phyloP scores from a whole-genome alignment of 805 yeast species.

The Lipomyces yamanashiensis region DNA sequence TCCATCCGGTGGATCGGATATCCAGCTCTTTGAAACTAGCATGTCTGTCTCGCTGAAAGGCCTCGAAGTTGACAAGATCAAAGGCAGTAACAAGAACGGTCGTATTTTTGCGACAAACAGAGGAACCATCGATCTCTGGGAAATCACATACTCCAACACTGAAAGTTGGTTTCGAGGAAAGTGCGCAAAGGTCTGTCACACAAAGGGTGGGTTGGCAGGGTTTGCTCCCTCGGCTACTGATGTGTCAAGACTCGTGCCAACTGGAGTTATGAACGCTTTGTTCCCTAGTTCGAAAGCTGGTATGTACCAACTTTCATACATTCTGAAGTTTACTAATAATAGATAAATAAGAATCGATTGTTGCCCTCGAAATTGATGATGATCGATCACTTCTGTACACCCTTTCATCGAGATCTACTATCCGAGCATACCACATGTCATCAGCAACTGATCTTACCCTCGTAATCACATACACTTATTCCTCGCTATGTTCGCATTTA shows the following conservation, averaged over 20 bases:
- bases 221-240: constrained; percentile 50
- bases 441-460: constrained; percentile 46
- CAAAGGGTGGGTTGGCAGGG: constrained; percentile 64
- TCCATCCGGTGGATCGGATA: constrained; percentile 46
- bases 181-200: constrained; percentile 81
- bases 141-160: constrained; percentile 76
- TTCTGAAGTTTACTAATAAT: constrained; percentile 42
- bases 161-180: constrained; percentile 87
- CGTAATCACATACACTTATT: constrained; percentile 42
- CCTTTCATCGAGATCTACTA: constrained; percentile 77
- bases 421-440: constrained; percentile 73
- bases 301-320: constrained; percentile 43
- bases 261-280: constrained; percentile 12
- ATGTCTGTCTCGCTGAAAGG: constrained; percentile 79
- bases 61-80: constrained; percentile 66
- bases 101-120: constrained; percentile 86
- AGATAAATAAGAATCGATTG: constrained; percentile 54
- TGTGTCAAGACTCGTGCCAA: constrained; percentile 30
- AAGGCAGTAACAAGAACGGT: constrained; percentile 64
- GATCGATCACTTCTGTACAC: constrained; percentile 79
- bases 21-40: constrained; percentile 81
- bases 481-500: constrained; percentile 41
- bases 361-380: constrained; percentile 72
- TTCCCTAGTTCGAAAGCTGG: constrained; percentile 25
- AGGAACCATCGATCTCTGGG: constrained; percentile 82